These are phyloP conservation scores for Rosa lucieae DNA, from an alignment of 306 rosid species.

Conservation along the genomic window DNA sequence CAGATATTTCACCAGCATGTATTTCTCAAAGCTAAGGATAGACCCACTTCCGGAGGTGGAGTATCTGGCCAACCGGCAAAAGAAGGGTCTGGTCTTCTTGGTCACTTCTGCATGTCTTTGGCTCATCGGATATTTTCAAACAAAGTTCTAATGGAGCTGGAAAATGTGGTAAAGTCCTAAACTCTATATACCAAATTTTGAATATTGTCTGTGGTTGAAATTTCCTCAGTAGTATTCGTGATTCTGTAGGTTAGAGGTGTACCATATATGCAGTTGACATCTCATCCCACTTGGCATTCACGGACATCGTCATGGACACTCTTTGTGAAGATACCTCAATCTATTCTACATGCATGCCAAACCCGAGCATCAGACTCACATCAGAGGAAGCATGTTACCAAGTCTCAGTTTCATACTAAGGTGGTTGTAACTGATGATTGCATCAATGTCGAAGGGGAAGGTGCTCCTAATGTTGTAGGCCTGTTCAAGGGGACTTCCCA, in stretches of 20 bases:
- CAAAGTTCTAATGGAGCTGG: constrained; percentile 79
- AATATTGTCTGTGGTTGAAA: constrained; percentile 21
- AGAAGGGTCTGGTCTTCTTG: constrained; percentile 75
- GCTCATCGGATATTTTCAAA: constrained; percentile 82
- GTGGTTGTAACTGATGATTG: constrained; percentile 76
- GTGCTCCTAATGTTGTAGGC: constrained; percentile 78
- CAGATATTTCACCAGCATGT: constrained; percentile 80
- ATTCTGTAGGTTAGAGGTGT: constrained; percentile 65
- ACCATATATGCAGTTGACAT: constrained; percentile 69
- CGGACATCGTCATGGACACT: constrained; percentile 88
- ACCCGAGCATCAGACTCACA: constrained; percentile 38
- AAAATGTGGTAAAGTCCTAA: constrained; percentile 64
- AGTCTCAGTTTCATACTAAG: constrained; percentile 76
- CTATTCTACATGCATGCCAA: constrained; percentile 54
- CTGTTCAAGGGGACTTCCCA: constrained; percentile 57
- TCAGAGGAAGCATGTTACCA: constrained; percentile 37
- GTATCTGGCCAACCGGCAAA: constrained; percentile 52
- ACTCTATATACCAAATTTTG: constrained; percentile 2
- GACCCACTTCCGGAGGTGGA: constrained; percentile 40
- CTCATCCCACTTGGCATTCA: constrained; percentile 91
- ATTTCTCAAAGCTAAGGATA: constrained; percentile 62
- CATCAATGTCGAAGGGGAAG: constrained; percentile 79
- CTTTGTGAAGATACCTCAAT: constrained; percentile 66
- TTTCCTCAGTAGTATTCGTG: constrained; percentile 23
- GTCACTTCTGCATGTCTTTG: constrained; percentile 84